Percentiles rank a stretch among this genome's conserved stretches.
These are phyloP conservation scores for Pyrenophora seminiperda DNA, from an alignment of 2,329 filamentous ascomycete species.

Conservation along the genomic window DNA sequence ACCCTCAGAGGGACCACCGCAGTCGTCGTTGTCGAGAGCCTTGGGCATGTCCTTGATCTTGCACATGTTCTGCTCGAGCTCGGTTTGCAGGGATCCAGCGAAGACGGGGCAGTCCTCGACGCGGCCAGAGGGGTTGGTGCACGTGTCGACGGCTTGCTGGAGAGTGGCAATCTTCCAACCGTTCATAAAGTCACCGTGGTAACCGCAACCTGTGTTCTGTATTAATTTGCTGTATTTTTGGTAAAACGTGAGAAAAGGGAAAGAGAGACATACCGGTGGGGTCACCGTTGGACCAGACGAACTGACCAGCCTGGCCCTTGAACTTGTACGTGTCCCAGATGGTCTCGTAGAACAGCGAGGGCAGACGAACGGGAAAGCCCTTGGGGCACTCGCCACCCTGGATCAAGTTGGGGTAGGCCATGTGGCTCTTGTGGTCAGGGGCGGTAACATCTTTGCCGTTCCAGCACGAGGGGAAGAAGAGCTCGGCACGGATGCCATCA, in stretches of 20 bases:
- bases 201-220: slow-evolving; percentile 65
- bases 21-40: slow-evolving; percentile 64
- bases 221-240: slow-evolving; percentile 14
- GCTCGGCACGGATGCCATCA: slow-evolving; percentile 75
- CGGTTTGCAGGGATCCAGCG: slow-evolving; percentile 59
- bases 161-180: slow-evolving; percentile 72
- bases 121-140: slow-evolving; percentile 71
- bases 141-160: slow-evolving; percentile 70
- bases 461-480: slow-evolving; percentile 79
- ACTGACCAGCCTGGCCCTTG: slow-evolving; percentile 59
- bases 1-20: slow-evolving; percentile 58
- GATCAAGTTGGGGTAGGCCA: slow-evolving; percentile 62
- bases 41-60: slow-evolving; percentile 63
- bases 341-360: slow-evolving; percentile 66
- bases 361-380: slow-evolving; percentile 60
- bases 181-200: slow-evolving; percentile 73
- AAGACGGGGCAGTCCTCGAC: slow-evolving; percentile 80
- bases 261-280: slow-evolving; percentile 65
- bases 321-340: slow-evolving; percentile 61
- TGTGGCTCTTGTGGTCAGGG: slow-evolving; percentile 67
- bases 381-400: slow-evolving; percentile 61
- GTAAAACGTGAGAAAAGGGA: slow-evolving; percentile 10
- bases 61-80: slow-evolving; percentile 63
- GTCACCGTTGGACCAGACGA: slow-evolving; percentile 73
- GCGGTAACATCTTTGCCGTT: slow-evolving; percentile 65